Percentiles rank a stretch among this genome's conserved stretches.
These are phyloP conservation scores for Linnemannia exigua DNA, from an alignment of 192 early-diverging fungal genomes.

Conservation along the genomic window DNA sequence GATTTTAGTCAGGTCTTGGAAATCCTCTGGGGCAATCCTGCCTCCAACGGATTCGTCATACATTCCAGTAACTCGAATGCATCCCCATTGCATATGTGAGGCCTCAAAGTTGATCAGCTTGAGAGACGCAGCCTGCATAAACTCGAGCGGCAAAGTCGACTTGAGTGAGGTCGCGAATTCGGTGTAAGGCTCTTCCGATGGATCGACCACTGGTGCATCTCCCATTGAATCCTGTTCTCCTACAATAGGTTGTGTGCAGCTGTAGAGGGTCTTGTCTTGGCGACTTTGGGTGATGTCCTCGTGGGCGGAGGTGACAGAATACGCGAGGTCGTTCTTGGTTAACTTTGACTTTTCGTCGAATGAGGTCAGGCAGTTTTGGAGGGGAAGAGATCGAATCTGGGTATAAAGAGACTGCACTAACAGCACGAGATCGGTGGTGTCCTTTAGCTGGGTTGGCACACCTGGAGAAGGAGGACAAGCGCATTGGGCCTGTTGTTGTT, in stretches of 20 bases:
- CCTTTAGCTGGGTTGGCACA: slow-evolving; percentile 19
- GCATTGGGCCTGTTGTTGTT: slow-evolving; percentile 7
- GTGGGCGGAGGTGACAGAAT: slow-evolving; percentile 45
- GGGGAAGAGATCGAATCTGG: slow-evolving; percentile 51
- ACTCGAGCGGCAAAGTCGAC: slow-evolving; percentile 47
- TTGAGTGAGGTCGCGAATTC: slow-evolving; percentile 30
- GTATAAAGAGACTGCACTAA: slow-evolving; percentile 60
- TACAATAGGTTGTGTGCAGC: slow-evolving; percentile 10
- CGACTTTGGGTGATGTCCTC: slow-evolving; percentile 37
- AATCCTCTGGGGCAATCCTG: slow-evolving; percentile 35
- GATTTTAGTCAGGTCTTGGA: slow-evolving; percentile 35
- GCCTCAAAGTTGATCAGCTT: slow-evolving; percentile 55
- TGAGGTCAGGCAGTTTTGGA: slow-evolving; percentile 50
- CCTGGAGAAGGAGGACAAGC: slow-evolving; percentile 12
- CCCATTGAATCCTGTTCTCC: not conserved
- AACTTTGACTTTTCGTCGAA: slow-evolving; percentile 42
- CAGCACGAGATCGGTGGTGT: slow-evolving; percentile 54
- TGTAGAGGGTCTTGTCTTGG: slow-evolving; percentile 13
- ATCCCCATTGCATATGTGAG: slow-evolving; percentile 52
- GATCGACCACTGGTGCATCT: slow-evolving; percentile 14
- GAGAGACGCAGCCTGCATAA: slow-evolving; percentile 45
- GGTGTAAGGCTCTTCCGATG: slow-evolving; percentile 15
- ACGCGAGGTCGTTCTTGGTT: slow-evolving; percentile 42
- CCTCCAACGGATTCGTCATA: slow-evolving; percentile 53
- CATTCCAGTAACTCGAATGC: slow-evolving; percentile 48